Evolutionary conservation across 805 yeast genomes (phyloP), one percentile per base, ranked within the genome.

Genomic region (Candida incommunis): DNA sequence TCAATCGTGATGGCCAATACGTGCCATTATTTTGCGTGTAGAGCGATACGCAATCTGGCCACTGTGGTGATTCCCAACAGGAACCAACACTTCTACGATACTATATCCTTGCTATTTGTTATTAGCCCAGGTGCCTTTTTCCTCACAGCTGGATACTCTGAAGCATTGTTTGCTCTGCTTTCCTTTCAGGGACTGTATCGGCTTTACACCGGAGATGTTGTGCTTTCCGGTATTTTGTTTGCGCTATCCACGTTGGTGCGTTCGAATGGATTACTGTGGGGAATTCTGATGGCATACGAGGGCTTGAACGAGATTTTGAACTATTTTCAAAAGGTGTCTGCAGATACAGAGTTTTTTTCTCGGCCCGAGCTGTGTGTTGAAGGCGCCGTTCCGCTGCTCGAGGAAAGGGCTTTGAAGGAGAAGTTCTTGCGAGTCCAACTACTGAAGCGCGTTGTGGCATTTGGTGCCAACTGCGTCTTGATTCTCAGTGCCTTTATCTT

Each of bases 61-160:
- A 13, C 41, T 21, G 26, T 43, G 5, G 31, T 50, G 13, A 47
- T 55, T 41, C 54, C 54, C 13, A 41, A 46, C 4, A 40, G 49
- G 26, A 41, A 41, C 16, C 35, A 49, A 4, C 41, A 43, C 23
- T 53, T 58, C 31, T 55, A 75, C 2, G 43, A 58, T 15, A 57
- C 58, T 31, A 55, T 72, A 0, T 63, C 78, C 0, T 42, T 70
- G 2, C 54, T 82, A 15, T 79, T 73, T 49, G 59, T 78, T 1
- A 47, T 81, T n/a, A 75, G 82, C 18, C 86, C 94, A 2, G 87
- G 85, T 0, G 95, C 95, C 0, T 71, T 86, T 0, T 90, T 87
- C 56, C 65, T 84, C 35, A 68, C 81, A 0, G 72, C 78, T 1
- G 76, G 83, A 2, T 90, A 88, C 59, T 70, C 94, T 0, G 98